Evolutionary conservation across 345 rosid genomes (phyloP), one percentile per base, ranked within the genome.

Genomic region (Rubroshorea leprosula): DNA sequence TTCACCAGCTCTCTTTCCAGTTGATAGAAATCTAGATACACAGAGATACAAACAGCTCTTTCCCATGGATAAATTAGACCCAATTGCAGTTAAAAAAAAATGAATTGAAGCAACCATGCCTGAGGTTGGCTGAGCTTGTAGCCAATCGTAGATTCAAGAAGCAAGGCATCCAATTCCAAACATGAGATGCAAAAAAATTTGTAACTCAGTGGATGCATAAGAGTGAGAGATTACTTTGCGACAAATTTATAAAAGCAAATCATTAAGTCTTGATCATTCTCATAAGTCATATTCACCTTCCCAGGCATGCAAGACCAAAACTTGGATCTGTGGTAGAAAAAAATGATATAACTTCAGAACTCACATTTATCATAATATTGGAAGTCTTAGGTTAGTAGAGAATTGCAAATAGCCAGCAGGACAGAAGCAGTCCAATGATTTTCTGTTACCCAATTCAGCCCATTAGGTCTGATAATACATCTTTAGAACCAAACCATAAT

Each of bases 261-360:
- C 87, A 88, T 84, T 80, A 92, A 76, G 31, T 92, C 93, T 67
- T 38, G 80, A 35, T 35, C 41, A 35, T 35, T 35, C 41, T 35
- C 41, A 13, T 35, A 35, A 35, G 41, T 35, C 41, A 35, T 35
- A 35, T 84, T 86, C 60, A 89, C 75, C 69, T 84, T 91, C 43
- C 95, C 76, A 89, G 72, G 66, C 83, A 86, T 16, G 80, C 70
- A 54, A 92, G 81, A 31, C 98, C 95, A 73, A 81, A 80, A 41
- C 86, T 72, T 43, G 96, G 90, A 35, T 35, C 41, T 35, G 41
- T 13, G 12, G 12, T 35, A 4, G n/a, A 35, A 8, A 1, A 35
- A 3, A 35, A 8, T 4, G 41, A 35, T 35, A 35, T 29, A n/a
- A 10, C 12, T 35, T 35, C 41, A 35, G 9, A 35, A 4, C 41